Evolutionary conservation across 306 rosid species (phyloP).

Genomic region (Cyamopsis tetragonoloba): DNA sequence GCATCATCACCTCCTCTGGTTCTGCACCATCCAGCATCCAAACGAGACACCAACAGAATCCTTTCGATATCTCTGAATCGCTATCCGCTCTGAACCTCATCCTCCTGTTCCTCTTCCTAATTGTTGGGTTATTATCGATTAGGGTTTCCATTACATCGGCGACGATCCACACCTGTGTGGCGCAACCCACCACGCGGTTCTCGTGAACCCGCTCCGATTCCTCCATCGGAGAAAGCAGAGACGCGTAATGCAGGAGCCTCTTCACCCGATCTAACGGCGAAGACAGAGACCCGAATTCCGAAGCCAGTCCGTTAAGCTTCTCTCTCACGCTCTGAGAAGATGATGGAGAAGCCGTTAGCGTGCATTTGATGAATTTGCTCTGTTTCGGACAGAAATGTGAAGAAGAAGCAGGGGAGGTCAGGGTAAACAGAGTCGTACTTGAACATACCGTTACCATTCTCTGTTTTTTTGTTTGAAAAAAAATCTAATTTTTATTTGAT

Average conservation of each 20-base stretch:
- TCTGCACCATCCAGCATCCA: conserved; percentile 64
- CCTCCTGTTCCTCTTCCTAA: conserved; percentile 40
- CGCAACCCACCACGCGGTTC: conserved; percentile 59
- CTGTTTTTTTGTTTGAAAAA: no score
- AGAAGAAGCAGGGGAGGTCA: no score
- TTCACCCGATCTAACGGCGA: conserved; percentile 78
- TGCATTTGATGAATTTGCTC: no score
- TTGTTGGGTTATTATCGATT: no score
- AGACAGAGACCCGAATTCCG: conserved; percentile 51
- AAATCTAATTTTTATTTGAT: no score
- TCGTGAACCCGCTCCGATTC: conserved; percentile 35
- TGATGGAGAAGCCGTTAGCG: background rate
- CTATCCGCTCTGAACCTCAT: conserved; percentile 71
- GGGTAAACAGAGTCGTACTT: no score
- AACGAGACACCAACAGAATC: conserved; percentile 70
- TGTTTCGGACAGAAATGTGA: no score
- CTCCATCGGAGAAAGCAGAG: conserved; percentile 38
- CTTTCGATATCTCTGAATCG: conserved; percentile 82
- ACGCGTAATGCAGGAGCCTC: conserved; percentile 63
- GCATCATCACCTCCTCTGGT: conserved; percentile 43
- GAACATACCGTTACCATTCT: no score
- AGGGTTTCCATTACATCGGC: no score
- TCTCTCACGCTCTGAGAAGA: background rate
- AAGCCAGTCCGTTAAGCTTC: conserved; percentile 26
- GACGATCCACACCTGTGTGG: conserved; percentile 72